Evolutionary conservation across 2,329 filamentous ascomycete species (phyloP), one percentile per base, ranked within the genome.

Genomic region (Exophiala sideris): DNA sequence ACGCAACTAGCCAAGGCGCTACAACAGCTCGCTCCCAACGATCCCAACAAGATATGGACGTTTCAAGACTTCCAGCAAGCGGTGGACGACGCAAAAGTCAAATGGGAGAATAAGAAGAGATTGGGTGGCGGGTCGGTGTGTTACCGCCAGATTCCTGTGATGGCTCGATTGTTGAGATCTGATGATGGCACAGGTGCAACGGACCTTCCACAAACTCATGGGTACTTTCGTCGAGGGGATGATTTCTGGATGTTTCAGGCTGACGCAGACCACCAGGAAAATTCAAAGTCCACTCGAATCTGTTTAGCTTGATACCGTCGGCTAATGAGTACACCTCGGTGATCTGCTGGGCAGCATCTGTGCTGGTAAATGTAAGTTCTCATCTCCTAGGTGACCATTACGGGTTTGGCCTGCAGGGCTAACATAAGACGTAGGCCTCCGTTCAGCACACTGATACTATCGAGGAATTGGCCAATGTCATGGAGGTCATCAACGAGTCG

Each of bases 1-100:
- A 12, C 24, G 12, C 21, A 46, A 34, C 44, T 46, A 18, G 44
- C 44, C n/a, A 18, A 46, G 14, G 32, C 32, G 11, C 24, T 46
- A 5, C 32, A 29, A 21, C 44, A 34, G n/a, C 18, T 46, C 12
- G 29, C 44, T 14, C 44, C 44, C 7, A 11, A 34, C 14, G 44
- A 46, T 34, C 44, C 44, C 12, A 46, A 46, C 44, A 46, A 46
- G 18, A n/a, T 33, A 18, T 46, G 44, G 44, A 46, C 44, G n/a
- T 46, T 46, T 34, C 20, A n/a, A 33, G 44, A 46, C 6, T 46
- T 46, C 32, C 20, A 46, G 33, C 10, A 20, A 11, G 44, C 44
- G 11, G 44, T 46, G 24, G 20, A 32, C 12, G 44, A 8, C 11
- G 44, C 44, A 32, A 46, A 34, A 12, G 16, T 10, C 5, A 46